These are phyloP conservation scores for Aulographum hederae DNA, from an alignment of 2,329 filamentous ascomycete species.

Conservation along the genomic window DNA sequence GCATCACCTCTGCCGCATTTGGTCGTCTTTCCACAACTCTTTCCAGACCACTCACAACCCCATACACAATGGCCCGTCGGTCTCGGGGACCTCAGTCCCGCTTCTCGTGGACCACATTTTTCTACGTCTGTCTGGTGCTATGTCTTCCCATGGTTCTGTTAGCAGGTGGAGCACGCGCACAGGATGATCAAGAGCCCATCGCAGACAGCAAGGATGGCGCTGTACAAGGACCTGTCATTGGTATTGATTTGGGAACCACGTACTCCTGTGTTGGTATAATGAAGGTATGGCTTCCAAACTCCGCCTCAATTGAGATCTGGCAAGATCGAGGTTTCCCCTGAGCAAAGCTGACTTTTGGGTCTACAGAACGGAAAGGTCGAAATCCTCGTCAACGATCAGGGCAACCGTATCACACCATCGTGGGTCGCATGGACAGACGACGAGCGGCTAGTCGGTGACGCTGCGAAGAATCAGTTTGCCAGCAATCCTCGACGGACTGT, in stretches of 20 bases:
- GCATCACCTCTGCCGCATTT: too few species aligned
- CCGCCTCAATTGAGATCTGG: too few species aligned
- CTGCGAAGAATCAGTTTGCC: slow-evolving; percentile 33
- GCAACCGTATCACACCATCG: slow-evolving; percentile 27
- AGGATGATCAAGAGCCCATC: slow-evolving; percentile 46
- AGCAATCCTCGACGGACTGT: slow-evolving; percentile 30
- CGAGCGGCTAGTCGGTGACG: slow-evolving; percentile 90
- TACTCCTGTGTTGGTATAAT: slow-evolving; percentile 20
- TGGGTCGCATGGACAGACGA: slow-evolving; percentile 96
- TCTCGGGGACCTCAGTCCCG: slow-evolving; percentile 38
- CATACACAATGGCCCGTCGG: not conserved
- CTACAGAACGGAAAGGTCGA: slow-evolving; percentile 17
- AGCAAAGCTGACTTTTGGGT: too few species aligned
- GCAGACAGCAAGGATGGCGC: slow-evolving; percentile 51
- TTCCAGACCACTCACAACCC: too few species aligned
- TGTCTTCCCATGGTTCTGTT: slow-evolving; percentile 71
- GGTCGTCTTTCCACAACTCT: too few species aligned
- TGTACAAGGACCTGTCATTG: slow-evolving; percentile 16
- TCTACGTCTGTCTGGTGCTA: slow-evolving; percentile 83
- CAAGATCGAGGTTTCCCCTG: too few species aligned
- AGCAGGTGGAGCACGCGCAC: slow-evolving; percentile 46
- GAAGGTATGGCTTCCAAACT: too few species aligned
- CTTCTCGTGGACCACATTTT: slow-evolving; percentile 72
- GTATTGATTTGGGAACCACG: slow-evolving; percentile 19
- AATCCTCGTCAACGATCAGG: slow-evolving; percentile 25